These are phyloP conservation scores for Henckelia pumila DNA, from an alignment of 257 asterid species.

Conservation along the genomic window DNA sequence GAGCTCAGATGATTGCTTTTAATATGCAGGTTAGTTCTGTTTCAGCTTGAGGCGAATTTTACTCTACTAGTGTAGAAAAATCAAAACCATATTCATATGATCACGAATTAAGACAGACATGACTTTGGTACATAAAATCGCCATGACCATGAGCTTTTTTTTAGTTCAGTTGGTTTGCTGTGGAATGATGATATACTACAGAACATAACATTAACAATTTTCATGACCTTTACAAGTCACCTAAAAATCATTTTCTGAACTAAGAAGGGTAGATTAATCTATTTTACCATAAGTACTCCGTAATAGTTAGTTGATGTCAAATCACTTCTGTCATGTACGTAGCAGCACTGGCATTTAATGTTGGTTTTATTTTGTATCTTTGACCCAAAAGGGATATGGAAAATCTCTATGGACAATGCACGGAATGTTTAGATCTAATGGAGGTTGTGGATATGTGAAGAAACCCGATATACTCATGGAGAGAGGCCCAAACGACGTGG, in stretches of 20 bases:
- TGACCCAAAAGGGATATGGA: slow-evolving; percentile 64
- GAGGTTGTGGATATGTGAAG: slow-evolving; percentile 81
- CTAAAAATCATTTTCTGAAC: not conserved
- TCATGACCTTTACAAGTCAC: not conserved
- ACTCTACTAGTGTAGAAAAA: not conserved
- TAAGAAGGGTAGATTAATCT: not conserved
- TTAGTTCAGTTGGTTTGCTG: not conserved
- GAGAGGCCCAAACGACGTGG: slow-evolving; percentile 33
- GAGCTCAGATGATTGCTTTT: slow-evolving; percentile 98
- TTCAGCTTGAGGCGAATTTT: not conserved
- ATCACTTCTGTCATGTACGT: no score
- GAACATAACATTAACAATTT: not conserved
- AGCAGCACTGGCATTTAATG: not conserved
- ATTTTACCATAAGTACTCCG: not conserved
- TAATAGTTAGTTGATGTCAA: not conserved
- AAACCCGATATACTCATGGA: slow-evolving; percentile 71
- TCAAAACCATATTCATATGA: no score
- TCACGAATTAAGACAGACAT: not conserved
- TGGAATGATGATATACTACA: not conserved
- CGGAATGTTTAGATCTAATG: slow-evolving; percentile 79
- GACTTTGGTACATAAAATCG: not conserved
- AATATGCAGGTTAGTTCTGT: slow-evolving; percentile 83
- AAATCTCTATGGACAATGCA: slow-evolving; percentile 85
- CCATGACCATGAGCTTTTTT: not conserved
- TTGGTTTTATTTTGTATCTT: not conserved